Evolutionary conservation across 495 filamentous ascomycete species (phyloP).

Genomic region (Patellaria atrata): DNA sequence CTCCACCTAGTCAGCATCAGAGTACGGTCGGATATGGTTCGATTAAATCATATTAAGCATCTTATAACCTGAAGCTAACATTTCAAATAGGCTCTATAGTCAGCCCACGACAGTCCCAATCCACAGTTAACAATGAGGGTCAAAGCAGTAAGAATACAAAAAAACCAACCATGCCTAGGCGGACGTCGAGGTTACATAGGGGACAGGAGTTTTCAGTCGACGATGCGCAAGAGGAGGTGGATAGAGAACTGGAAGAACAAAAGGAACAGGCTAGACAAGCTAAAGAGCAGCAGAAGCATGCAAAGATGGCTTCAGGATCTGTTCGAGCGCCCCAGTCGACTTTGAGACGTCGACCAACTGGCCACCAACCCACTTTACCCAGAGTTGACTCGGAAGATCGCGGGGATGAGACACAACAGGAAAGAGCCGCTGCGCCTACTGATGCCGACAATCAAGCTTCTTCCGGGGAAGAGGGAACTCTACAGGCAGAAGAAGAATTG

Average conservation of each 20-base stretch:
- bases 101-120: slow-evolving; percentile 9
- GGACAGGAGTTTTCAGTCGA: slow-evolving; percentile 89
- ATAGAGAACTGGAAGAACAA: slow-evolving; percentile 34
- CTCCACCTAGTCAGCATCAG: slow-evolving; percentile 8
- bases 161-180: slow-evolving; percentile 55
- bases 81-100: slow-evolving; percentile 13
- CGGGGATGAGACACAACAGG: slow-evolving; percentile 20
- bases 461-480: slow-evolving; percentile 22
- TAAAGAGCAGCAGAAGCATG: slow-evolving; percentile 10
- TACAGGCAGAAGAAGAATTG: slow-evolving; percentile 20
- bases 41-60: neutral
- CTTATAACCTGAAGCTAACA: slow-evolving; percentile 2
- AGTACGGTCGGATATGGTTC: slow-evolving; percentile 13
- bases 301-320: slow-evolving; percentile 17
- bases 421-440: slow-evolving; percentile 15
- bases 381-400: slow-evolving; percentile 27
- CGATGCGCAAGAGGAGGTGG: slow-evolving; percentile 74
- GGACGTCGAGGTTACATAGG: slow-evolving; percentile 59
- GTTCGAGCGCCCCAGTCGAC: slow-evolving; percentile 46
- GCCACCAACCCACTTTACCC: slow-evolving; percentile 42
- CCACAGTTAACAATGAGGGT: slow-evolving; percentile 7
- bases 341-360: slow-evolving; percentile 50
- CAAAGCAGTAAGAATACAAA: slow-evolving; percentile 36
- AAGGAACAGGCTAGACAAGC: slow-evolving; percentile 5
- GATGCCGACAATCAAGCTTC: slow-evolving; percentile 22